Evolutionary conservation across 129 eudicot genomes (phyloP).

Genomic region (Lactuca saligna): DNA sequence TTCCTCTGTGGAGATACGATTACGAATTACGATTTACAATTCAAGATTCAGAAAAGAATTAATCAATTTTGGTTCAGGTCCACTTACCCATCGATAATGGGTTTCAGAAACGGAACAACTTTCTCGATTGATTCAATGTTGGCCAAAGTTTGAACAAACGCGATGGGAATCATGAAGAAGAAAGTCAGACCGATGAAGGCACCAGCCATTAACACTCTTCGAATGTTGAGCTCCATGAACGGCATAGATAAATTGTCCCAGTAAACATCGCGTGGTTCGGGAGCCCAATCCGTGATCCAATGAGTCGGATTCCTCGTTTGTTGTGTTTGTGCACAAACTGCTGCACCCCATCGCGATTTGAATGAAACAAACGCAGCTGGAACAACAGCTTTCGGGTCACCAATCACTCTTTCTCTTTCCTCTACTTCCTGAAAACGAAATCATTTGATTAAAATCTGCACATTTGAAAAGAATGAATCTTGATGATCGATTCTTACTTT

Average conservation of each 20-base stretch:
- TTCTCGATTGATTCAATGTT: slow-evolving; percentile 71
- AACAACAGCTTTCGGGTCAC: background rate
- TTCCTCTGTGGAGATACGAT: slow-evolving; percentile 34
- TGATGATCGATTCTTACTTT: slow-evolving; percentile 48
- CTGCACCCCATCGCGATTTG: slow-evolving; percentile 20
- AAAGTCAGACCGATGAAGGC: slow-evolving; percentile 62
- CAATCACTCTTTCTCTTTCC: background rate
- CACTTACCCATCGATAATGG: slow-evolving; percentile 53
- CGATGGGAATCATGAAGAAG: slow-evolving; percentile 83
- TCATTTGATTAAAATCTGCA: background rate
- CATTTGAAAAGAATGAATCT: no score
- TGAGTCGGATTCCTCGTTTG: slow-evolving; percentile 66
- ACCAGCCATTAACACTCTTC: slow-evolving; percentile 53
- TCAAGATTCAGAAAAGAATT: background rate
- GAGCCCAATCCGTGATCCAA: slow-evolving; percentile 88
- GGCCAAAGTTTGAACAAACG: slow-evolving; percentile 73
- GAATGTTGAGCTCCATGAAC: slow-evolving; percentile 54
- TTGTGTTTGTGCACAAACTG: slow-evolving; percentile 84
- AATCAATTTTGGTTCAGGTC: background rate
- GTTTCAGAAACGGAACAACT: slow-evolving; percentile 66
- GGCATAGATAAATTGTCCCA: slow-evolving; percentile 86
- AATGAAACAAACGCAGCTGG: slow-evolving; percentile 78
- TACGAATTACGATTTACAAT: background rate
- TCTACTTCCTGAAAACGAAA: background rate
- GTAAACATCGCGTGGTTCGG: slow-evolving; percentile 82